Base-by-base conservation (phyloP, 352 stramenopile genomes). In the Phytophthora colocasiae region DNA sequence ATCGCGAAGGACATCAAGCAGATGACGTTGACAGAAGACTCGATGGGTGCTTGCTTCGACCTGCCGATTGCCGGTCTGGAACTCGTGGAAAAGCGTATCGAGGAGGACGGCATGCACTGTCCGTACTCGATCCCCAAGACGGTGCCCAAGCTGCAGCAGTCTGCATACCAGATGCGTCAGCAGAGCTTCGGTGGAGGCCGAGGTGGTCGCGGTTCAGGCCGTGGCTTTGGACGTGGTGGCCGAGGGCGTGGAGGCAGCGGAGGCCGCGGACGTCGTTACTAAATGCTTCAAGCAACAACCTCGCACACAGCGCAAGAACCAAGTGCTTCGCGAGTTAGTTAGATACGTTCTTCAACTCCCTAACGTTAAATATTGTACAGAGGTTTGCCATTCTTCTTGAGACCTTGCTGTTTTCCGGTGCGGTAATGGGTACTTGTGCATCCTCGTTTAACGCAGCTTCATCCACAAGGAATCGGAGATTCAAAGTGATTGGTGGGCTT, bases 1-100 rank as follows among this genome's bases (percentile, higher is more conserved):
- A 70, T 88, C 22, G 76, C 89, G 15, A 86, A 88, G 14, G 75
- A 92, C 46, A 87, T 98, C 43, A 95, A 96, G 71, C 92, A 96
- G 72, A 80, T 98, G 77, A 94, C 89, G 51, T 69, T 98, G 29
- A 93, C 86, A 10, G 90, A 89, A 32, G 93, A 98, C 71, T 73
- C 75, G 14, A 90, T 92, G 83, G 88, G 86, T 22, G 93, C 91
- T 22, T 94, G 96, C 61, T 98, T 98, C 61, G 95, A 98, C 56
- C 69, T 98, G 31, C 89, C 90, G 0, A 71, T 85, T 14, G 71
- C 81, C 14, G 85, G 72, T 19, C 66, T 97, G 32, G 69, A 86
- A 26, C 22, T 73, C 8, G 47, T 98, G 2, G 78, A 96, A 41
- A 71, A 91, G 34, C 77, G 90, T 24, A 95, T 97, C 50, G 87